Evolutionary conservation across 139 green algal genomes (phyloP), one percentile per base, ranked within the genome.

Genomic region (Closterium sp.): DNA sequence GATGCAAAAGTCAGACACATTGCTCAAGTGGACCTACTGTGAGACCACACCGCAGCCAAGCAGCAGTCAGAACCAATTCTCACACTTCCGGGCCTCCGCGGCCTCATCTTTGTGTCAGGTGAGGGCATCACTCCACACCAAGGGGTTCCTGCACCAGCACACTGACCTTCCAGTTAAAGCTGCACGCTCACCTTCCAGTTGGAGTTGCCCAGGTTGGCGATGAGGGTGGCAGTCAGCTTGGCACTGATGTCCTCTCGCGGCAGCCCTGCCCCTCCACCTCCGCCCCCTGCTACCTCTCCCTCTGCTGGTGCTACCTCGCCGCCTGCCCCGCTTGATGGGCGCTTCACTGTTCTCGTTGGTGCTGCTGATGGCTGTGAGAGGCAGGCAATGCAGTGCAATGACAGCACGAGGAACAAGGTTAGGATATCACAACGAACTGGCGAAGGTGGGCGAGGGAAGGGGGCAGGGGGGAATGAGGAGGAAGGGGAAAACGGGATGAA

Each of bases 141-240:
- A 90, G 70, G 19, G 62, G 62, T 79, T 73, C 27, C 62, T 27
- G 13, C 9, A 9, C 73, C 11, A 29, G 84, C 84, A 87, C 1
- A 2, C 84, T 89, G 85, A 94, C 97, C 94, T 99, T 99, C 98
- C 98, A 99, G 89, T 98, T 97, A 19, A 93, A 96, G 19, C 95
- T 94, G 38, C 7, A 24, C 9, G 7, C 45, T 42, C 91, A 93
- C 97, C 94, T 99, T 99, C 98, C 98, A 99, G 89, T 98, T 97
- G 22, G 94, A 96, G 19, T 95, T 94, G 50, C 45, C 90, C 62
- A 96, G 87, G 24, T 93, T 88, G 29, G 92, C 93, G 22, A 96
- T 27, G 27, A 96, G 50, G 2, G 89, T 93, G 28, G 89, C 45
- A 2, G 92, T 92, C 70, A 94, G 42, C 32, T 94, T 91, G 7